Evolutionary conservation across 345 rosid genomes (phyloP).

Genomic region (Turnera subulata): DNA sequence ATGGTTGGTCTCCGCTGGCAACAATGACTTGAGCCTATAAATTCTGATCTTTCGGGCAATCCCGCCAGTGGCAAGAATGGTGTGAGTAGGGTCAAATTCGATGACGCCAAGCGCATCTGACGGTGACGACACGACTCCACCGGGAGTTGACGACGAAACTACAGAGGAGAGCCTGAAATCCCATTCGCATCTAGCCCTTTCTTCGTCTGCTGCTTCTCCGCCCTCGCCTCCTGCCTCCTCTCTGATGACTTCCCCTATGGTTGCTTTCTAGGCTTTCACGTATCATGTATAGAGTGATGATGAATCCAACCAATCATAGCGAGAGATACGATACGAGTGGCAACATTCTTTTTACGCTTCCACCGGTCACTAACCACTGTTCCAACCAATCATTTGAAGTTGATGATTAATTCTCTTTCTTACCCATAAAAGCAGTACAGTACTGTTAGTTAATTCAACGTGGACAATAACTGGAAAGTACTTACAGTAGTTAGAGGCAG

Average conservation of each 20-base stretch:
- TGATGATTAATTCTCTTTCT: too few species aligned
- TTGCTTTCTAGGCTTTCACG: too few species aligned
- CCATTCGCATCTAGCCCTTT: constrained; percentile 55
- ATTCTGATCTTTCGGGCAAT: constrained; percentile 76
- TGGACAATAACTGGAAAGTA: too few species aligned
- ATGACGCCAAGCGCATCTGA: constrained; percentile 72
- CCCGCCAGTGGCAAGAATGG: constrained; percentile 72
- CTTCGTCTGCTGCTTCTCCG: constrained; percentile 9
- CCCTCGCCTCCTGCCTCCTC: not conserved
- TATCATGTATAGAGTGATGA: too few species aligned
- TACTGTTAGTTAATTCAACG: too few species aligned
- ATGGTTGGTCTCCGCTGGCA: constrained; percentile 6
- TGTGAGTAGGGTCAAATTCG: constrained; percentile 61
- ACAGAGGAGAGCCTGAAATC: constrained; percentile 49
- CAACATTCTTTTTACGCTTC: too few species aligned
- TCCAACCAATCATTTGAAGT: too few species aligned
- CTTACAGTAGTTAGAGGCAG: too few species aligned
- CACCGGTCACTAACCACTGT: too few species aligned
- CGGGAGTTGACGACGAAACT: constrained; percentile 39
- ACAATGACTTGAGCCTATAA: constrained; percentile 44
- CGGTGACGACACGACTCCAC: constrained; percentile 23
- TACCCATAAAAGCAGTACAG: too few species aligned
- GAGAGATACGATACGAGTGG: too few species aligned
- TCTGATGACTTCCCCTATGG: not conserved
- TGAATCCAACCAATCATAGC: too few species aligned